A percentile compares a stretch with the other conserved stretches of the same genome.
Evolutionary conservation across 768 basidiomycete species (phyloP).

Genomic region (Dendrothele bispora): DNA sequence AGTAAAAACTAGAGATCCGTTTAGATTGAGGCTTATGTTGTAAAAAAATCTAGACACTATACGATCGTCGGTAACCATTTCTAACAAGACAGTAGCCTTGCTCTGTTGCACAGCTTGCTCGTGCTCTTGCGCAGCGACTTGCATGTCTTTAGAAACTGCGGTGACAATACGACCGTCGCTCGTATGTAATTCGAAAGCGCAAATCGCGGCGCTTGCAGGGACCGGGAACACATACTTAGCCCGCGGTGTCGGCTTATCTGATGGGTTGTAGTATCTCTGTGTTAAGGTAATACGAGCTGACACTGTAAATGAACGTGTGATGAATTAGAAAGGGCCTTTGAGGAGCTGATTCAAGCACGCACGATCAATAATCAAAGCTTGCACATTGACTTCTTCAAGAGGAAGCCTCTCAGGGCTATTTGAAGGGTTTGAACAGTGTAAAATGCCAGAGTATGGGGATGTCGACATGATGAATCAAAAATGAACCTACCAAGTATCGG

Average conservation of each 20-base stretch:
- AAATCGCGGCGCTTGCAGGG: constrained; percentile 53
- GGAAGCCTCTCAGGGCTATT: constrained; percentile 36
- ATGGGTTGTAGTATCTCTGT: constrained; percentile 41
- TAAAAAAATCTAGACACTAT: constrained; percentile 14
- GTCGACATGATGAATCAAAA: too few species aligned
- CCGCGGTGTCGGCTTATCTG: constrained; percentile 34
- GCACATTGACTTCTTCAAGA: constrained; percentile 41
- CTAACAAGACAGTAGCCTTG: constrained; percentile 42
- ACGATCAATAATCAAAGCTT: constrained; percentile 46
- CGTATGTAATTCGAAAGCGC: constrained; percentile 50
- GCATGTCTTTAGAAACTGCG: constrained; percentile 51
- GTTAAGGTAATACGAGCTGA: constrained; percentile 42
- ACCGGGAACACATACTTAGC: constrained; percentile 62
- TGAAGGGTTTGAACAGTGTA: constrained; percentile 21
- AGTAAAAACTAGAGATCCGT: constrained; percentile 43
- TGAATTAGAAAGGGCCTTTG: background rate
- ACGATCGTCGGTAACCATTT: constrained; percentile 55
- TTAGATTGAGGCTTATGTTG: background rate
- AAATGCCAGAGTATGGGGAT: constrained; percentile 26
- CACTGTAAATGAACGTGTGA: constrained; percentile 23
- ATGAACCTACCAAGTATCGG: too few species aligned
- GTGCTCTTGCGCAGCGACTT: constrained; percentile 38
- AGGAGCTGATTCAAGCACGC: constrained; percentile 4
- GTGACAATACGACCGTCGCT: constrained; percentile 41
- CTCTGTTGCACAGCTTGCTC: constrained; percentile 40